Percentiles rank a stretch among this genome's conserved stretches.
phyloP scores from a whole-genome alignment of 169 alveolate genomes.

The Cryptosporidium xiaoi region DNA sequence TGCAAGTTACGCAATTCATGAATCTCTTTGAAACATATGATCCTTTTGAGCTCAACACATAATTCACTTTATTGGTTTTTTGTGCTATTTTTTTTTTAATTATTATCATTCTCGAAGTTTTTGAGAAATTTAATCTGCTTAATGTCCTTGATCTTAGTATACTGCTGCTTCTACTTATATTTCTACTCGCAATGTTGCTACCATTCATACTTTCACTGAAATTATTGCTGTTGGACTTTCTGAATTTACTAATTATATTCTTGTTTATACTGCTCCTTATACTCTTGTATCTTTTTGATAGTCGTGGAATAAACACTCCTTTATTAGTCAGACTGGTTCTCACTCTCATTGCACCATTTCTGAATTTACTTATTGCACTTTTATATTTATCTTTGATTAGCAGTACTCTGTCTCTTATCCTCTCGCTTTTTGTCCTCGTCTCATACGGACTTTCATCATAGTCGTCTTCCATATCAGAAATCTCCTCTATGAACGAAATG shows the following conservation, averaged over 20 bases:
- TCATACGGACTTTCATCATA: constrained; percentile 30
- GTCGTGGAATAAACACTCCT: not conserved
- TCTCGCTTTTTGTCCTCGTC: constrained; percentile 1
- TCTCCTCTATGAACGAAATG: constrained; percentile 50
- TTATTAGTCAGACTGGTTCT: not conserved
- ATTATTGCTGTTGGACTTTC: not conserved
- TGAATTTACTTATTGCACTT: no score
- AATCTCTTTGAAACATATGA: constrained; percentile 35
- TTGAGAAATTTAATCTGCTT: not conserved
- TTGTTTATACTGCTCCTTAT: not conserved
- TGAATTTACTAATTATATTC: not conserved
- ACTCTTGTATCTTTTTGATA: not conserved
- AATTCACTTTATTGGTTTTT: not conserved
- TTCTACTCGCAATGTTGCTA: not conserved
- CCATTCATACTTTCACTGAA: not conserved
- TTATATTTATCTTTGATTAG: no score
- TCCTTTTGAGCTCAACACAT: not conserved
- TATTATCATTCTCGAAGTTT: constrained; percentile 20
- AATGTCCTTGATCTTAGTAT: constrained; percentile 6
- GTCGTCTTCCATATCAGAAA: constrained; percentile 67
- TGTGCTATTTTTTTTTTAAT: constrained; percentile 6
- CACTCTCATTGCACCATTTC: constrained; percentile 2
- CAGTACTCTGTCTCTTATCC: not conserved
- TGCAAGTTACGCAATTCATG: not conserved
- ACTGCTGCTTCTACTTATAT: constrained; percentile 22